phyloP scores from a whole-genome alignment of 257 asterid species.

The Catharanthus roseus region DNA sequence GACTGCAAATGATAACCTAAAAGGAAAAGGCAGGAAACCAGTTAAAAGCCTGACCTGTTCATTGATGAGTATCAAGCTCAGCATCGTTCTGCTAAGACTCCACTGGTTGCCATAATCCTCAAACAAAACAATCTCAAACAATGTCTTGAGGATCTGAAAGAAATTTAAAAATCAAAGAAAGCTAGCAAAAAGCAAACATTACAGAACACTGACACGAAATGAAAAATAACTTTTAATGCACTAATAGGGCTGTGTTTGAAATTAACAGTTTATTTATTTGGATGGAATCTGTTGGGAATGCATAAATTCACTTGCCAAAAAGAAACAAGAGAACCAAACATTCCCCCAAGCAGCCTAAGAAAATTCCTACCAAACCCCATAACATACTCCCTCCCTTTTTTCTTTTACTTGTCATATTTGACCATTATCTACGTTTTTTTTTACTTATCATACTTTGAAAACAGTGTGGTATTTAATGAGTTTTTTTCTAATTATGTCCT shows the following conservation, averaged over 20 bases:
- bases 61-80: constrained; percentile 84
- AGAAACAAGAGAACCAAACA: background rate
- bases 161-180: background rate
- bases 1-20: background rate
- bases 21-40: background rate
- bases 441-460: no score
- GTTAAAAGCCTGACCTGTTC: constrained; percentile 57
- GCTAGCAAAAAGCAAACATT: background rate
- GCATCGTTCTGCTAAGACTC: constrained; percentile 97
- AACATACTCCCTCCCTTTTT: no score
- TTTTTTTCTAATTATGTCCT: no score
- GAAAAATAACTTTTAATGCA: background rate
- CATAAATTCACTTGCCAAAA: background rate
- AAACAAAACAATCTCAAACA: constrained; percentile 88
- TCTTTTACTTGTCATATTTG: no score
- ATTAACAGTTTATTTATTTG: no score
- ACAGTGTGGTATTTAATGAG: no score
- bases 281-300: no score
- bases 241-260: no score
- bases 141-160: constrained; percentile 71
- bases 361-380: background rate
- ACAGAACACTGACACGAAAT: background rate
- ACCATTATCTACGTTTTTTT: no score
- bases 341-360: background rate
- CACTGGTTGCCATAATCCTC: constrained; percentile 96